Evolutionary conservation across 2,329 filamentous ascomycete genomes (phyloP), one percentile per base, ranked within the genome.

Genomic region (Aspergillus uvarum): DNA sequence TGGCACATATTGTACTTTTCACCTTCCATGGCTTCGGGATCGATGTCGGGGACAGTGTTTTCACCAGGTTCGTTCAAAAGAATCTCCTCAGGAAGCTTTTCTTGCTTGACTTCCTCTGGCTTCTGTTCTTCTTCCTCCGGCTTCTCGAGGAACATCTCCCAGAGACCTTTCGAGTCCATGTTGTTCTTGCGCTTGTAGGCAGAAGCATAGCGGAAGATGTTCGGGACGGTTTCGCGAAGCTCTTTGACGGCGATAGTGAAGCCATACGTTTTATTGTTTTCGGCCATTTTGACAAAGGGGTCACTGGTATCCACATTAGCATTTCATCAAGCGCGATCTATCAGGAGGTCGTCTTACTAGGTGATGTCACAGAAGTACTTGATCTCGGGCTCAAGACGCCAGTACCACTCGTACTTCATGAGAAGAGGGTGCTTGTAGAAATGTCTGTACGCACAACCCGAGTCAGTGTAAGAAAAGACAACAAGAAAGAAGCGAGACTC

Each of bases 1-100:
- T 99, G 95, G 76, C 95, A 99, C 95, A 99, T 99, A 80, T 99
- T 99, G 83, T 99, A 99, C 70, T 88, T 91, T 76, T 99, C 95
- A 64, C 92, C 92, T 74, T 98, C 94, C 95, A 99, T 99, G 47
- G 88, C 86, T 72, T 98, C 93, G 0, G 89, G 88, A 71, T 98
- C 92, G 59, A 97, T 90, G 47, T 95, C 87, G 31, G 89, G 87
- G n/a, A 92, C 79, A 35, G 84, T 84, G 63, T 88, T 87, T 57
- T 84, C 83, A 42, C 86, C 87, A 24, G 91, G 87, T 62, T 96
- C 90, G 53, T 86, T 87, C 67, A 88, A 87, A 22, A 95, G 78
- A 48, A 96, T 89, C 71, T 96, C 91, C 67, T 96, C 89, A 1
- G 92, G 90, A 16, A 95, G 83, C 58, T 86, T 85, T 72, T 90